These are phyloP conservation scores for Metarhizium guizhouense DNA, from an alignment of 2,329 filamentous ascomycete genomes.

Conservation along the genomic window DNA sequence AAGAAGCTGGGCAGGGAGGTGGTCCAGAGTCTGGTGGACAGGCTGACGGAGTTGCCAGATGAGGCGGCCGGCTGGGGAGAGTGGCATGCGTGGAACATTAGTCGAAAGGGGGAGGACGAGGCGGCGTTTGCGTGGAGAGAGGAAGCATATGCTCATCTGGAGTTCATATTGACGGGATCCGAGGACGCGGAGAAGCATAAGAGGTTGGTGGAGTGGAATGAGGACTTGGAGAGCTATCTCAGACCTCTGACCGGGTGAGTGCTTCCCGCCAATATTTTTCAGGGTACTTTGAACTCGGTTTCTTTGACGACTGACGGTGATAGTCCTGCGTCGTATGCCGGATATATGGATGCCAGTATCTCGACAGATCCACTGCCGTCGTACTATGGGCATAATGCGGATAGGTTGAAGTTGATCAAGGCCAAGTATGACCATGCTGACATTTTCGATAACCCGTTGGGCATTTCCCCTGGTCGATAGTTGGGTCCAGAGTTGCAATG, in stretches of 20 bases:
- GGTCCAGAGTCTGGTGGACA: conserved; percentile 2
- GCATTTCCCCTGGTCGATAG: neutral
- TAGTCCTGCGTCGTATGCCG: conserved; percentile 9
- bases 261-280: neutral
- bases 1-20: neutral
- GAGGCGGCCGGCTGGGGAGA: conserved; percentile 6
- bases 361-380: conserved; percentile 6
- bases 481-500: neutral
- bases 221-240: conserved; percentile 3
- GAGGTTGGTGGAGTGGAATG: conserved; percentile 2
- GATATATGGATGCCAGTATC: conserved; percentile 9
- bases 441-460: conserved; percentile 8
- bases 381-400: conserved; percentile 9
- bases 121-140: conserved; percentile 10
- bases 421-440: conserved; percentile 6
- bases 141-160: conserved; percentile 8
- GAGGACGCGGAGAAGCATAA: conserved; percentile 5
- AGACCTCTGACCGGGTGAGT: neutral
- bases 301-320: neutral
- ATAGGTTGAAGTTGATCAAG: conserved; percentile 6
- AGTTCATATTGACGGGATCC: conserved; percentile 9
- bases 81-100: conserved; percentile 8
- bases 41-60: conserved; percentile 2
- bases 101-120: neutral
- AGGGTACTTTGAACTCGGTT: too few relatives aligned